phyloP scores from a whole-genome alignment of 176 grass and related monocot species.

The Oryza meyeriana region DNA sequence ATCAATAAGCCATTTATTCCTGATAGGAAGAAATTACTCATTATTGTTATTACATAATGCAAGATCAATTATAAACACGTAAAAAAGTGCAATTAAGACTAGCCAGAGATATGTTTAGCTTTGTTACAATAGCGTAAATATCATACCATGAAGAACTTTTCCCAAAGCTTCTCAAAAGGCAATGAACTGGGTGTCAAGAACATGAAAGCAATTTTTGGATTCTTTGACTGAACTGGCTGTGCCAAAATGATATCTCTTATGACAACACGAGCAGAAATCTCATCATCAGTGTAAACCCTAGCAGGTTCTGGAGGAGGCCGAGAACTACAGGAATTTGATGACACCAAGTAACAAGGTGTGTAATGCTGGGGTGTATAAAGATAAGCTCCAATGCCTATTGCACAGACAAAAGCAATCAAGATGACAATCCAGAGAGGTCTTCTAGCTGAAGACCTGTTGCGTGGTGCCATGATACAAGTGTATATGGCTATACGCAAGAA shows the following conservation, averaged over 20 bases:
- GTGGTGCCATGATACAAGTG: slow-evolving; percentile 50
- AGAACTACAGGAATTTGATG: slow-evolving; percentile 66
- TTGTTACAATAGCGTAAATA: slow-evolving; percentile 20
- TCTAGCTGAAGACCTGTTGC: slow-evolving; percentile 65
- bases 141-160: slow-evolving; percentile 94
- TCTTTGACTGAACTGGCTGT: slow-evolving; percentile 59
- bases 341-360: slow-evolving; percentile 75
- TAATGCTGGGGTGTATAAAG: slow-evolving; percentile 65
- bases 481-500: neutral
- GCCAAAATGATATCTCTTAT: slow-evolving; percentile 66
- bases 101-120: neutral
- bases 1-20: neutral
- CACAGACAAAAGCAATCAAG: slow-evolving; percentile 68
- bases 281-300: slow-evolving; percentile 85
- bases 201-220: slow-evolving; percentile 98
- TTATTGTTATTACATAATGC: neutral
- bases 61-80: neutral
- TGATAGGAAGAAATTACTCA: neutral
- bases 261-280: slow-evolving; percentile 68
- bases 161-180: slow-evolving; percentile 98
- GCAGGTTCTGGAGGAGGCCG: slow-evolving; percentile 61
- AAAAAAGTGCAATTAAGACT: neutral
- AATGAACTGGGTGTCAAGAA: slow-evolving; percentile 91
- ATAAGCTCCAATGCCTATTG: slow-evolving; percentile 52
- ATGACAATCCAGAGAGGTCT: slow-evolving; percentile 72